Evolutionary conservation across 2,329 filamentous ascomycete species (phyloP), one percentile per base, ranked within the genome.

Genomic region (Penicillium sp.): DNA sequence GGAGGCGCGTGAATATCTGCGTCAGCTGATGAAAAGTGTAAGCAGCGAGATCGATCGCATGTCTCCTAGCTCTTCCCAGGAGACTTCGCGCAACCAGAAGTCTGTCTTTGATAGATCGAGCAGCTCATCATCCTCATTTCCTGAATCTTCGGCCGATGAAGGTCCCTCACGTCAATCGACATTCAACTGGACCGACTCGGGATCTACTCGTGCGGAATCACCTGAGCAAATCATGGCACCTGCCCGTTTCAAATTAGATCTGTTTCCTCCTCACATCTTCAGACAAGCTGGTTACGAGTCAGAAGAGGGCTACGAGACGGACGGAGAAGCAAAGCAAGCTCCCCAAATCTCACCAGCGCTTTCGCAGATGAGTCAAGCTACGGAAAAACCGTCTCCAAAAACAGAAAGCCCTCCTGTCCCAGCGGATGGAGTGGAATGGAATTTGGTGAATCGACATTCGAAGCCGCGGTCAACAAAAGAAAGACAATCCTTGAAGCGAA

Each of bases 91-190:
- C 34, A 67, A 70, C 38, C 68, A 73, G 42, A 68, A 66, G 57
- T 79, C 76, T 2, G 74, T 79, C 7, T 79, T 79, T 59, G 76
- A 79, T 51, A 66, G 73, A 21, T 74, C 72, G 13, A 77, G 73
- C 53, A 76, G 75, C 58, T 74, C 73, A 2, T 76, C 74, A 0
- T 76, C 74, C 1, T 78, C 74, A 0, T 65, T 68, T 0, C 71
- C 72, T 3, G 68, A 70, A n/a, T 73, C 73, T 1, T 70, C 73
- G 0, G 64, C 69, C 4, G 70, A 72, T n/a, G 71, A 72, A 36
- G 67, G 67, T 13, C 59, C 63, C 4, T 68, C 68, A 6, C 67
- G 67, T 2, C 60, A 65, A n/a, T 60, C 69, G 6, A 74, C 69
- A 1, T 66, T 64, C 55, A 67, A 67, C 45, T 65, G 62, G 29